Conservation (phyloP, 148 eudicot genomes). For the Limonium bicolor region DNA sequence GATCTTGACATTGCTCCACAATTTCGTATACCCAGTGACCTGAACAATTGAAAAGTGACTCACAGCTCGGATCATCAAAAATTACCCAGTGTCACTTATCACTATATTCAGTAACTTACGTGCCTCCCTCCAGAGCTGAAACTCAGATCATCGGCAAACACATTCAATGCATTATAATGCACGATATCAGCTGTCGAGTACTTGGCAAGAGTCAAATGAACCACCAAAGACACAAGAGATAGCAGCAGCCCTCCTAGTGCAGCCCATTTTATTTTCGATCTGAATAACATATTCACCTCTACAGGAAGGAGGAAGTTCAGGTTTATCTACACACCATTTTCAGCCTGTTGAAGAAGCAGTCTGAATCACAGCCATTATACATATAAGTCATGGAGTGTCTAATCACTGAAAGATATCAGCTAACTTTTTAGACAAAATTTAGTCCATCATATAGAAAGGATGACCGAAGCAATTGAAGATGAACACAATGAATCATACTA, state of each 20-base stretch:
- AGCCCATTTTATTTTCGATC: conserved; percentile 67
- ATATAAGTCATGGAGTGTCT: no score
- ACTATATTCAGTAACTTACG: conserved; percentile 26
- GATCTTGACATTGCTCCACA: conserved; percentile 60
- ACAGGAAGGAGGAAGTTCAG: no score
- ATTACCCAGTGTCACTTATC: no score
- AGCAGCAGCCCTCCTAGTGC: conserved; percentile 55
- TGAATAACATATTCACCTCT: conserved; percentile 35
- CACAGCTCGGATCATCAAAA: not conserved
- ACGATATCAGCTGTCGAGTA: conserved; percentile 38
- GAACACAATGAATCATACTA: no score
- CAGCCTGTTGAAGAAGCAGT: no score
- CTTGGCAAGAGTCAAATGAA: conserved; percentile 52
- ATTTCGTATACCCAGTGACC: conserved; percentile 45
- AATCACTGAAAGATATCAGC: no score
- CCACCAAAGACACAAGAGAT: conserved; percentile 40
- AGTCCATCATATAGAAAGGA: no score
- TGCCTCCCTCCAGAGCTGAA: conserved; percentile 18
- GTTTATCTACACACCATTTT: no score
- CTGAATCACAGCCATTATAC: no score
- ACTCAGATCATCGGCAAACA: conserved; percentile 39
- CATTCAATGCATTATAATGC: conserved; percentile 18
- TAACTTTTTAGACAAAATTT: no score
- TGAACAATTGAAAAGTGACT: conserved; percentile 14
- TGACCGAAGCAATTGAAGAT: no score